A percentile compares a stretch with the other conserved stretches of the same genome.
phyloP scores from a whole-genome alignment of 345 rosid genomes.

The Citrus cavaleriei region DNA sequence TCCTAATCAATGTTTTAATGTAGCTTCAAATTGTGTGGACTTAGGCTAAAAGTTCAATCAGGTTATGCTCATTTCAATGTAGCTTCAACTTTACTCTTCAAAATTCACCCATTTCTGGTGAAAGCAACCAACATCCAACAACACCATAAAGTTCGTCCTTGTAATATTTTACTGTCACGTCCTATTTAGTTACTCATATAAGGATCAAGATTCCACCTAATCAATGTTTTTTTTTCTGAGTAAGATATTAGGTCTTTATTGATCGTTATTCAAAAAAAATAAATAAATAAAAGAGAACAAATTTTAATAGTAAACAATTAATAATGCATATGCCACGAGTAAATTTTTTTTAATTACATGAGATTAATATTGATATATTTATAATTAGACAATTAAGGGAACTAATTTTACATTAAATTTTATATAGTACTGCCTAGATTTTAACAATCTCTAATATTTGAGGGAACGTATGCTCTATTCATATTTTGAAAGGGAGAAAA shows the following conservation, averaged over 20 bases:
- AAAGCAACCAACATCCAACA: neutral
- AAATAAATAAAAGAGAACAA: no score
- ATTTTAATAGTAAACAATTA: no score
- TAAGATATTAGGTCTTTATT: no score
- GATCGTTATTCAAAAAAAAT: no score
- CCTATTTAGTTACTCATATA: neutral
- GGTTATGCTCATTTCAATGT: neutral
- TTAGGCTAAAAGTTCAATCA: neutral
- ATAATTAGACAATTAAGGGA: no score
- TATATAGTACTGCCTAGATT: rapidly evolving
- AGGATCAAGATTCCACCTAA: neutral
- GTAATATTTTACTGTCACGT: neutral
- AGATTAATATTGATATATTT: no score
- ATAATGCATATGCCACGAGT: no score
- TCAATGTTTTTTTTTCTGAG: no score
- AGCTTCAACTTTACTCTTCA: conserved; percentile 9
- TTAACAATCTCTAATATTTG: rapidly evolving
- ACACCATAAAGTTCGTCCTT: neutral
- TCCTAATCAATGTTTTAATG: no score
- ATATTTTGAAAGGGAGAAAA: rapidly evolving
- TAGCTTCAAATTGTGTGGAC: conserved; percentile 16
- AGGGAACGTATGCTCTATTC: rapidly evolving
- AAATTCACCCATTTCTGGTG: neutral
- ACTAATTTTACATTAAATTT: no score
- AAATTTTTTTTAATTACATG: no score